Evolutionary conservation across 108 stramenopile species (phyloP), one percentile per base, ranked within the genome.

Genomic region (Fragilariopsis cylindrus): DNA sequence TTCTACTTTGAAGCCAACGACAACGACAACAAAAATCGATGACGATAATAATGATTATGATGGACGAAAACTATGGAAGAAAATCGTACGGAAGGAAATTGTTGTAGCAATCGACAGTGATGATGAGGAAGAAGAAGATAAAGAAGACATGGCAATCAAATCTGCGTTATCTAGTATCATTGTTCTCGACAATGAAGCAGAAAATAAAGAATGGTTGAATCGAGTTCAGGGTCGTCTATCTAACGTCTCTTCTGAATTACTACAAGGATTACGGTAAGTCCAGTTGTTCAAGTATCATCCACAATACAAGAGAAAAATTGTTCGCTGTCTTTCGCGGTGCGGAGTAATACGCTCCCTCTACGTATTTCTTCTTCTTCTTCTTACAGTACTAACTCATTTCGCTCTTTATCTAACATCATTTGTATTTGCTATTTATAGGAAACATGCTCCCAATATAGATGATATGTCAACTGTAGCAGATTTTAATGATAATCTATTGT

Each of bases 401-500:
- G 30, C 30, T 30, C 30, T 2, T 30, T 30, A 30, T 30, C 30
- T 30, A 30, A 0, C 30, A 30, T 30, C 30, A 30, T 30, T 30
- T 30, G 30, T 30, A 30, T 30, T 30, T 30, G 30, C 47, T 45
- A 7, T 65, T 4, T 19, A 8, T 44, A 48, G 39, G 0, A 13
- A 54, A 4, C 47, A 57, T 11, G 76, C 76, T 48, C 86, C 88
- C 16, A 45, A 78, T 13, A 0, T 44, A n/a, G 16, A 63, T 4
- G 62, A 71, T 48, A 70, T 87, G 44, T 74, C 84, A 9, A 86
- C 84, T 16, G 86, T 87, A 11, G 84, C 86, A 6, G 88, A 89
- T 71, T 87, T 68, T 44, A 87, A 89, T 76, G 86, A 84, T 7
- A 87, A 89, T 46, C 57, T 89, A 7, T 75, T 66, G 13, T 89